These are phyloP conservation scores for Entoloma clypeatum DNA, from an alignment of 1,284 basidiomycete genomes.

Conservation along the genomic window DNA sequence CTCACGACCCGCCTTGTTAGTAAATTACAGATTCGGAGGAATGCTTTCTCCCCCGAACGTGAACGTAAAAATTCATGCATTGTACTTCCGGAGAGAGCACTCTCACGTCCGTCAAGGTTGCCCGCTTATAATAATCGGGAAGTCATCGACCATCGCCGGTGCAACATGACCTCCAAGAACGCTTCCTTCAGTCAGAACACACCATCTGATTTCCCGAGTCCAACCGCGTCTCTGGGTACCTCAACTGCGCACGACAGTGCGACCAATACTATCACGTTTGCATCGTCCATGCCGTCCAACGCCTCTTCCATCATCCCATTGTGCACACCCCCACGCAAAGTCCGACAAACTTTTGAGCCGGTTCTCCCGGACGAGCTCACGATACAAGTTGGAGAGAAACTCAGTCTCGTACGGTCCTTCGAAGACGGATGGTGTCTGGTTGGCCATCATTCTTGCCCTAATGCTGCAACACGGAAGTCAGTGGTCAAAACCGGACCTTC, in stretches of 20 bases:
- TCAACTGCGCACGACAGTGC: no score
- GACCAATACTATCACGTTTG: conserved; percentile 29
- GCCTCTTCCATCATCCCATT: conserved; percentile 29
- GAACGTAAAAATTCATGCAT: conserved; percentile 41
- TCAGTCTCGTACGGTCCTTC: conserved; percentile 58
- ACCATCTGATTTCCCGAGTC: conserved; percentile 13
- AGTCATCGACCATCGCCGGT: conserved; percentile 41
- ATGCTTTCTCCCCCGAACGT: conserved; percentile 45
- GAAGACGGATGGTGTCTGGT: conserved; percentile 78
- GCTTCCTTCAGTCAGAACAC: conserved; percentile 40
- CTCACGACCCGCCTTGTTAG: no score
- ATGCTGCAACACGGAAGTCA: conserved; percentile 31
- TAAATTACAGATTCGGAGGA: not conserved
- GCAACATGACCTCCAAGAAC: conserved; percentile 44
- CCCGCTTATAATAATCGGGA: conserved; percentile 39
- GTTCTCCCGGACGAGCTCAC: conserved; percentile 68
- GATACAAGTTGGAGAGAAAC: conserved; percentile 46
- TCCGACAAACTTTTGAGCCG: conserved; percentile 61
- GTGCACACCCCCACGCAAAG: conserved; percentile 44
- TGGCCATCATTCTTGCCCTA: conserved; percentile 42
- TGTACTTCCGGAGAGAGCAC: conserved; percentile 48
- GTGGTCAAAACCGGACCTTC: conserved; percentile 33
- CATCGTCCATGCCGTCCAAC: conserved; percentile 30
- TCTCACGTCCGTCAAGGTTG: conserved; percentile 32
- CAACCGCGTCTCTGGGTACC: no score